These are phyloP conservation scores for Fonsecaea multimorphosa DNA, from an alignment of 2,329 filamentous ascomycete species.

Conservation along the genomic window DNA sequence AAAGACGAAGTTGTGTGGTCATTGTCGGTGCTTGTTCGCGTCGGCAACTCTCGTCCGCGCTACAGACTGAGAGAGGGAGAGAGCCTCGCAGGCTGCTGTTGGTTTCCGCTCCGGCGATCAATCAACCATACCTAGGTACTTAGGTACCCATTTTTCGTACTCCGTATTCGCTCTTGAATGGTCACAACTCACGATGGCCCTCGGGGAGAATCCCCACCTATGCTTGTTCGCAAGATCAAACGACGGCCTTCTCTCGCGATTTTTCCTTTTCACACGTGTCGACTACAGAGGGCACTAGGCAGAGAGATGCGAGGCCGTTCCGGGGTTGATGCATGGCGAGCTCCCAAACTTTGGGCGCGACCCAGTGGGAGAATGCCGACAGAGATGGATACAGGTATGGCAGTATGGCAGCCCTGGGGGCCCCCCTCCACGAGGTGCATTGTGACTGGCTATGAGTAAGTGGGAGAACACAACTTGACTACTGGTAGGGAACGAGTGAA, in stretches of 20 bases:
- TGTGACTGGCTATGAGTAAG: too few relatives aligned
- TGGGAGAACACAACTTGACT: too few relatives aligned
- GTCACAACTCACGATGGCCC: neutral
- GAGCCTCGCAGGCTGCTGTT: neutral
- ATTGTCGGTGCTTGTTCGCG: neutral
- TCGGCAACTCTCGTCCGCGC: neutral
- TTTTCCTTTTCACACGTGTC: slow-evolving; percentile 10
- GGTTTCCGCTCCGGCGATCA: too few relatives aligned
- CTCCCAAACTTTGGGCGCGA: neutral
- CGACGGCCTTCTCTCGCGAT: slow-evolving; percentile 1
- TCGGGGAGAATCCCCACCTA: slow-evolving; percentile 18
- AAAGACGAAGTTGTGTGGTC: neutral
- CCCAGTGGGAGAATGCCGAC: neutral
- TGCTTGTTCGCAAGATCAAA: neutral
- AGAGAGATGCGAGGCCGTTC: neutral
- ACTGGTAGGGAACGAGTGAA: too few relatives aligned
- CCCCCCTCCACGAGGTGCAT: too few relatives aligned
- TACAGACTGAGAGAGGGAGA: neutral
- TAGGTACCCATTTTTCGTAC: neutral
- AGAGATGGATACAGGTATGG: neutral
- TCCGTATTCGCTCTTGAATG: neutral
- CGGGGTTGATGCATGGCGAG: neutral
- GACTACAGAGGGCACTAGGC: neutral
- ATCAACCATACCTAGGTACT: too few relatives aligned
- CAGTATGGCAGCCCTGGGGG: neutral